A percentile compares a stretch with the other conserved stretches of the same genome.
These are phyloP conservation scores for Fomitopsis serialis DNA, from an alignment of 768 basidiomycete species.

Conservation along the genomic window DNA sequence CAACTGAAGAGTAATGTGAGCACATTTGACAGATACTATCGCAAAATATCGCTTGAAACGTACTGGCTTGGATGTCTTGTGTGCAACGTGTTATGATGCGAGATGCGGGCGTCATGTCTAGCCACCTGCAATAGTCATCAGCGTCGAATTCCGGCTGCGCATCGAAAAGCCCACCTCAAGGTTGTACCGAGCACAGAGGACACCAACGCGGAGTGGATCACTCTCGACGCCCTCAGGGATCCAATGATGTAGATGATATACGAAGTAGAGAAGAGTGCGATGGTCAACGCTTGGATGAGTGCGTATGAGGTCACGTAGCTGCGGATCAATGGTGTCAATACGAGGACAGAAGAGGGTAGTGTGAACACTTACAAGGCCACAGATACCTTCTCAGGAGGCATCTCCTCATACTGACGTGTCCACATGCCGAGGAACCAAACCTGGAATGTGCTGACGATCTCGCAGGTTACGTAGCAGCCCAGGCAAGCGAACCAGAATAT, in stretches of 20 bases:
- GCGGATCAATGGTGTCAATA: not conserved
- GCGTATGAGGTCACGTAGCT: conserved; percentile 26
- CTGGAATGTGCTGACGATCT: conserved; percentile 16
- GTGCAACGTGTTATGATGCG: conserved; percentile 66
- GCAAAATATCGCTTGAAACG: not conserved
- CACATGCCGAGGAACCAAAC: conserved; percentile 33
- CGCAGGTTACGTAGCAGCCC: conserved; percentile 9
- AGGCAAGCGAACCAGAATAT: conserved; percentile 25
- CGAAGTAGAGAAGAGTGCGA: conserved; percentile 17
- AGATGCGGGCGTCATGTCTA: conserved; percentile 46
- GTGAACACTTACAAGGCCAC: conserved; percentile 24
- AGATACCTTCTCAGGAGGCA: conserved; percentile 21
- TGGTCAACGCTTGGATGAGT: conserved; percentile 8
- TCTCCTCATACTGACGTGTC: conserved; percentile 28
- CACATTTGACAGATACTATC: not conserved
- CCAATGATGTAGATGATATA: conserved; percentile 24
- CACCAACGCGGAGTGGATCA: conserved; percentile 26
- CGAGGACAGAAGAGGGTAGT: not conserved
- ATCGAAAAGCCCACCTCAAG: conserved; percentile 11
- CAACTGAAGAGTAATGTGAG: conserved; percentile 20
- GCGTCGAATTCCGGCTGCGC: not conserved
- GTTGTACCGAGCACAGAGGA: conserved; percentile 27
- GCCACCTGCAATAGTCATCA: conserved; percentile 31
- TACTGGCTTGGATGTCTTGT: conserved; percentile 49
- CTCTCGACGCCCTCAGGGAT: conserved; percentile 24